phyloP scores from a whole-genome alignment of 345 rosid species.

The Schrenkiella parvula region DNA sequence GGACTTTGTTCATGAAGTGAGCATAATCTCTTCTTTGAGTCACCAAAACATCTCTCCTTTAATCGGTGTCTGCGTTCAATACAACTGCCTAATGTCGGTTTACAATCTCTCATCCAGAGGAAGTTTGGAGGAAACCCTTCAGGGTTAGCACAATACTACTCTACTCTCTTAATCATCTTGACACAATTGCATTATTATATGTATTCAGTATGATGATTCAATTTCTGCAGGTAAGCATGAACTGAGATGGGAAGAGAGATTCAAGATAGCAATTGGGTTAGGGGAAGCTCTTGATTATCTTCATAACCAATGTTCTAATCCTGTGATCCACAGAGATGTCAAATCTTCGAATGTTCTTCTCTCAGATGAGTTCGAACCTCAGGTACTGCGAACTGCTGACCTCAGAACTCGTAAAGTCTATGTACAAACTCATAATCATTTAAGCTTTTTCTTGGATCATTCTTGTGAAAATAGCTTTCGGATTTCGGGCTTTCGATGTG shows the following conservation, averaged over 20 bases:
- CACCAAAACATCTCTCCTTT: conserved; percentile 63
- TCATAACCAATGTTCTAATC: conserved; percentile 59
- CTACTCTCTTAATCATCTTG: not conserved
- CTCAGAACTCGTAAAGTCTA: not conserved
- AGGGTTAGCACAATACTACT: conserved; percentile 39
- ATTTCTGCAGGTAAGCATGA: conserved; percentile 32
- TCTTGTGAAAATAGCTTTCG: conserved; percentile 46
- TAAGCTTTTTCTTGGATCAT: not conserved
- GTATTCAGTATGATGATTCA: not conserved
- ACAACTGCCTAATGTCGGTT: conserved; percentile 54
- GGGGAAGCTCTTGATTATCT: conserved; percentile 75
- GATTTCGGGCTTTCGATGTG: conserved; percentile 91
- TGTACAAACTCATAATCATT: not conserved
- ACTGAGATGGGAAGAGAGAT: conserved; percentile 65
- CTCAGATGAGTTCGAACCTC: conserved; percentile 61
- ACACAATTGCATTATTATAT: not conserved
- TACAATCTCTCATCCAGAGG: conserved; percentile 66
- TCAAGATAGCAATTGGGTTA: conserved; percentile 52
- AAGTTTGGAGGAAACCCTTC: conserved; percentile 77
- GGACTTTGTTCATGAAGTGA: conserved; percentile 71
- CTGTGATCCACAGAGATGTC: conserved; percentile 89
- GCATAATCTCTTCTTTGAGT: conserved; percentile 60
- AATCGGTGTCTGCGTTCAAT: conserved; percentile 57
- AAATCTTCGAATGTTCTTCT: conserved; percentile 92
- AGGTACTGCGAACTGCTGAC: conserved; percentile 42